Percentiles rank a stretch among this genome's conserved stretches.
Conservation (phyloP, 1,284 basidiomycete genomes). For the Mycena sp. region DNA sequence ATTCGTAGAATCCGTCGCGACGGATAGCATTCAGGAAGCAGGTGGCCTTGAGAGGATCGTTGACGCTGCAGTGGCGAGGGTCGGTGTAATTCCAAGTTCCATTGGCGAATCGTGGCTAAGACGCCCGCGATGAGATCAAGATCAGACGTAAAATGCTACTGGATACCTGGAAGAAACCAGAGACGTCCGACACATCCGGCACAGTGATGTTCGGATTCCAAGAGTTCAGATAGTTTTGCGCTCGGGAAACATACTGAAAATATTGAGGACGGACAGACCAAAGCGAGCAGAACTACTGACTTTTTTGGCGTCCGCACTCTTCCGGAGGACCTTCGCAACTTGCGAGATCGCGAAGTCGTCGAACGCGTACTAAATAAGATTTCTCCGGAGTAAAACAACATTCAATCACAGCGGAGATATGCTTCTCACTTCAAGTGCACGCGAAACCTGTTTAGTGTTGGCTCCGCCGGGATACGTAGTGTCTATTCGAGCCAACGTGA, state of each 20-base stretch:
- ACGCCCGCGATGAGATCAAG: background rate
- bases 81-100: conserved; percentile 73
- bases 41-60: conserved; percentile 63
- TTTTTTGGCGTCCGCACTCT: conserved; percentile 57
- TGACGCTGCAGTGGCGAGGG: conserved; percentile 70
- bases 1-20: conserved; percentile 72
- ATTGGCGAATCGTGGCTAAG: conserved; percentile 65
- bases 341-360: conserved; percentile 72
- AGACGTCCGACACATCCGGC: conserved; percentile 53
- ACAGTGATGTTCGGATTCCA: conserved; percentile 68
- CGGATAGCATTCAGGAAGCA: conserved; percentile 69
- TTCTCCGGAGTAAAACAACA: no score
- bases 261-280: background rate
- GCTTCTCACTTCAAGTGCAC: conserved; percentile 64
- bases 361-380: conserved; percentile 66
- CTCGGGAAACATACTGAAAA: conserved; percentile 59
- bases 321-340: conserved; percentile 63
- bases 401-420: no score
- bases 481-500: conserved; percentile 51
- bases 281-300: conserved; percentile 38
- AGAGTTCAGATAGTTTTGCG: conserved; percentile 65
- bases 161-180: conserved; percentile 65
- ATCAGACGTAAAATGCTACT: background rate
- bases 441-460: conserved; percentile 68
- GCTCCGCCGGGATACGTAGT: conserved; percentile 62